phyloP scores from a whole-genome alignment of 495 filamentous ascomycete genomes.

The Penicillium lividum region DNA sequence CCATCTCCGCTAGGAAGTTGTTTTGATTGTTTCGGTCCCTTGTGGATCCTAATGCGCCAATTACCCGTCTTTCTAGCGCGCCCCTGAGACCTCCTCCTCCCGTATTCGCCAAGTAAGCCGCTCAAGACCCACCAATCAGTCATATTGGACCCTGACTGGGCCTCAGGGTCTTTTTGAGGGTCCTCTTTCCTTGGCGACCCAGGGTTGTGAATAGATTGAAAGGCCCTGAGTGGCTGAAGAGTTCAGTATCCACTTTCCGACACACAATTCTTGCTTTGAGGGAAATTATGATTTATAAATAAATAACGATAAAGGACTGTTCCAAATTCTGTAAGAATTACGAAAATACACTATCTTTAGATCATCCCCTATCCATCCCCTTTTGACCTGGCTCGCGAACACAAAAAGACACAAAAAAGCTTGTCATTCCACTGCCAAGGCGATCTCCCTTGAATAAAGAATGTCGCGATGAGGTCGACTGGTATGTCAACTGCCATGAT shows the following conservation, averaged over 20 bases:
- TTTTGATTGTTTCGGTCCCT: constrained; percentile 6
- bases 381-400: background rate
- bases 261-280: background rate
- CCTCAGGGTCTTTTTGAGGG: constrained; percentile 1
- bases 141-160: constrained; percentile 1
- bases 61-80: constrained; percentile 1
- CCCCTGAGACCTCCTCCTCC: constrained; percentile 11
- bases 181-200: constrained; percentile 1
- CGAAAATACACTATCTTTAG: background rate
- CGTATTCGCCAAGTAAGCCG: constrained; percentile 11
- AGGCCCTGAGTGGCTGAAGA: constrained; percentile 5
- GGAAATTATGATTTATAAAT: background rate
- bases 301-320: background rate
- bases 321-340: background rate
- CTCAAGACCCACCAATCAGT: background rate
- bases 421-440: constrained; percentile 8
- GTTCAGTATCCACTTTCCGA: constrained; percentile 2
- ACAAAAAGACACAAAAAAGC: constrained; percentile 7
- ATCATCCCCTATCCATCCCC: constrained; percentile 4
- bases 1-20: background rate
- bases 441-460: background rate
- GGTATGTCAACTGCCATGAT: constrained; percentile 1
- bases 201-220: background rate
- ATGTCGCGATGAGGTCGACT: constrained; percentile 6
- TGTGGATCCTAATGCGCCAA: constrained; percentile 2